phyloP scores from a whole-genome alignment of 768 basidiomycete species.

The Amanita pseudoporphyria region DNA sequence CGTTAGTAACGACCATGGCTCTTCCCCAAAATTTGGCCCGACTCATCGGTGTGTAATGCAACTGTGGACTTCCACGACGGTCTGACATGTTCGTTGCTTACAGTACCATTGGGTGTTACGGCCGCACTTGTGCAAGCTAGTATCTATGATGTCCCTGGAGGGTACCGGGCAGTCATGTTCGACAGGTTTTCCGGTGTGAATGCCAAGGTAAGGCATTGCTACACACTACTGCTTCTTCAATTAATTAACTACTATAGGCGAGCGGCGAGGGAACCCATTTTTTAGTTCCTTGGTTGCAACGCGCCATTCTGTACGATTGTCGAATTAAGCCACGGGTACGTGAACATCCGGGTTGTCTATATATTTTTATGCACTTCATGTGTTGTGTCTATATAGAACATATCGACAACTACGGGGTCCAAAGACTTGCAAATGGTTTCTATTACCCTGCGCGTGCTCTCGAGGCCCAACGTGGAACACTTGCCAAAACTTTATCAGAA shows the following conservation, averaged over 20 bases:
- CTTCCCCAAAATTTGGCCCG: slow-evolving; percentile 31
- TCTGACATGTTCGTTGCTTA: neutral
- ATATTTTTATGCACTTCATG: slow-evolving; percentile 7
- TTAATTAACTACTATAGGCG: slow-evolving; percentile 38
- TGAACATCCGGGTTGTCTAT: too few relatives aligned
- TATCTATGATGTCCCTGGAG: slow-evolving; percentile 75
- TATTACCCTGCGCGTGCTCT: slow-evolving; percentile 91
- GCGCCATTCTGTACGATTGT: slow-evolving; percentile 95
- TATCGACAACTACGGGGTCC: slow-evolving; percentile 97
- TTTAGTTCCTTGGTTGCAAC: slow-evolving; percentile 90
- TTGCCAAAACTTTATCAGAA: slow-evolving; percentile 91
- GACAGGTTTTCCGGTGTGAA: slow-evolving; percentile 93
- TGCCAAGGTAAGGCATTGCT: slow-evolving; percentile 42
- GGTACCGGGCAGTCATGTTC: slow-evolving; percentile 95
- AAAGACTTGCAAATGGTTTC: slow-evolving; percentile 99
- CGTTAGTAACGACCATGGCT: slow-evolving; percentile 29
- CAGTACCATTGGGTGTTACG: slow-evolving; percentile 42
- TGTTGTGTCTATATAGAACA: slow-evolving; percentile 62
- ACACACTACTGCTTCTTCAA: slow-evolving; percentile 1
- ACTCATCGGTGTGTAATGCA: slow-evolving; percentile 32
- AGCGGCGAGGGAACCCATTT: slow-evolving; percentile 93
- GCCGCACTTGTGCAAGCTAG: slow-evolving; percentile 38
- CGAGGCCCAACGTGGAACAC: slow-evolving; percentile 82
- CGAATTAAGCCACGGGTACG: slow-evolving; percentile 91
- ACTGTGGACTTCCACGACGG: neutral